These are phyloP conservation scores for Pharus latifolius DNA, from an alignment of 176 grass and related monocot species.

Conservation along the genomic window DNA sequence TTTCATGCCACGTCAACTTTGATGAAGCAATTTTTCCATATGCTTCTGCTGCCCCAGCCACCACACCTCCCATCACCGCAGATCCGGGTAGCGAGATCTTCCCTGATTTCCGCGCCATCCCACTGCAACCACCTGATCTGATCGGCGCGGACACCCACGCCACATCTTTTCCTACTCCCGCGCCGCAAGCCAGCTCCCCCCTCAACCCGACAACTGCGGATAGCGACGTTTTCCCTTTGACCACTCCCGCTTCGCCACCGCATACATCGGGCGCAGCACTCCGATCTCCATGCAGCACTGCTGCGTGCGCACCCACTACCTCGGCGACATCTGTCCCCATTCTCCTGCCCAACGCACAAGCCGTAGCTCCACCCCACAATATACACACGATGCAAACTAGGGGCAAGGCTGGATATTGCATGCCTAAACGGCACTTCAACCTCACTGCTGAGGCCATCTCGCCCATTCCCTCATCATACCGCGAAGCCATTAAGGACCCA, in stretches of 20 bases:
- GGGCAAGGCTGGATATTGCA: neutral
- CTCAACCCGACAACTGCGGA: no score
- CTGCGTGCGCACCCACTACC: neutral
- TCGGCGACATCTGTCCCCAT: neutral
- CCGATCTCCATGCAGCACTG: neutral
- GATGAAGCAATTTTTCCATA: neutral
- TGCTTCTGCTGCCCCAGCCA: no score
- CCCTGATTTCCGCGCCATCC: no score
- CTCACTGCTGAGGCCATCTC: neutral
- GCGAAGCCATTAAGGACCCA: neutral
- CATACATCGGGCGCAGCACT: no score
- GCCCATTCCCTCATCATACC: neutral
- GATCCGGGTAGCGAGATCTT: no score
- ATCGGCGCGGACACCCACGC: no score
- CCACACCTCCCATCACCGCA: no score
- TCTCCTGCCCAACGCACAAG: neutral
- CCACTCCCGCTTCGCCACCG: no score
- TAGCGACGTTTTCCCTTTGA: no score
- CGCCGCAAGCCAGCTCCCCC: no score
- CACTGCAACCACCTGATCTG: no score
- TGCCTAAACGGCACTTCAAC: neutral
- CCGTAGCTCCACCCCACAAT: neutral
- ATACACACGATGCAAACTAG: neutral
- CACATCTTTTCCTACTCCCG: no score
- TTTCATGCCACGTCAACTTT: neutral